A percentile compares a stretch with the other conserved stretches of the same genome.
These are phyloP conservation scores for Talaromyces liani DNA, from an alignment of 495 filamentous ascomycete species.

Conservation along the genomic window DNA sequence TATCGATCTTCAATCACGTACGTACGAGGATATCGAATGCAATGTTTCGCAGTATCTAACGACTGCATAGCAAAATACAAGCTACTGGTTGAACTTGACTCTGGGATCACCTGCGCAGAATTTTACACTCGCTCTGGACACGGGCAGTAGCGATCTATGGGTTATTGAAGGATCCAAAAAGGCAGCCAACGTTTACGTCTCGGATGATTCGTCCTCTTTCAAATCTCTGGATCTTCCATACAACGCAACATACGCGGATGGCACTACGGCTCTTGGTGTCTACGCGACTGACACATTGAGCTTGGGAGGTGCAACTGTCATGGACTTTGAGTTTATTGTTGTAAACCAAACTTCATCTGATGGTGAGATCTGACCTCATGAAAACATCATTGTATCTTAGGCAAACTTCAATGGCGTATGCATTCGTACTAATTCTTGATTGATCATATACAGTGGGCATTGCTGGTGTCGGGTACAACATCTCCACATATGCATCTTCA, in stretches of 20 bases:
- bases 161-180: slow-evolving; percentile 15
- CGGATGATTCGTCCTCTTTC: slow-evolving; percentile 62
- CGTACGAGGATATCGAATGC: no score
- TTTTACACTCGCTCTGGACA: slow-evolving; percentile 59
- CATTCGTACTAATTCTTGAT: no score
- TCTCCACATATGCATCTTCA: slow-evolving; percentile 55
- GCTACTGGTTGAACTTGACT: slow-evolving; percentile 61
- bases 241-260: slow-evolving; percentile 74
- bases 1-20: slow-evolving; percentile 14
- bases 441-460: slow-evolving; percentile 50
- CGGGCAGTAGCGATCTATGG: slow-evolving; percentile 80
- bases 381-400: no score
- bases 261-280: slow-evolving; percentile 60
- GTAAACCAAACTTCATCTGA: slow-evolving; percentile 54
- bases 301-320: slow-evolving; percentile 52
- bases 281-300: slow-evolving; percentile 69
- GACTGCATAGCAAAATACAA: slow-evolving; percentile 37
- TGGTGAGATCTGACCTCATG: slow-evolving; percentile 10
- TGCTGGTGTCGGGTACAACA: slow-evolving; percentile 69
- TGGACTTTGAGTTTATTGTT: slow-evolving; percentile 64
- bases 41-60: no score
- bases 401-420: no score
- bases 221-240: slow-evolving; percentile 58
- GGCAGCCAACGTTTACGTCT: slow-evolving; percentile 40
- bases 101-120: slow-evolving; percentile 57